Evolutionary conservation across 208 protist species (phyloP).

Genomic region (Wallacemonas sp.): DNA sequence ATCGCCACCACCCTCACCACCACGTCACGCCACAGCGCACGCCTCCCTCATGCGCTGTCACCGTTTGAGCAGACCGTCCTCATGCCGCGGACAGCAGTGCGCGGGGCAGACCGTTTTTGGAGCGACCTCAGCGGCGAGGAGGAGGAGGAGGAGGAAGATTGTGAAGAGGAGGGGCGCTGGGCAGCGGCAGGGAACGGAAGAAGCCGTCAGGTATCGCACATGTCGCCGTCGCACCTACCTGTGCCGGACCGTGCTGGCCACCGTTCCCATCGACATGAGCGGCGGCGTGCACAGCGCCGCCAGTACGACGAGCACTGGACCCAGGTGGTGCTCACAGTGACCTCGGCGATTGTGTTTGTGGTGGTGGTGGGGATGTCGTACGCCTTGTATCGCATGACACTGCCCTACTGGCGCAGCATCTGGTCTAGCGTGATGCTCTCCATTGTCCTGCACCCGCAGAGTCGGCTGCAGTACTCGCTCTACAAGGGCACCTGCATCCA

Average conservation of each 20-base stretch:
- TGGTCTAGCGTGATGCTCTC: constrained; percentile 58
- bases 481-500: constrained; percentile 38
- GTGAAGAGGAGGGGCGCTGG: neutral
- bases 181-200: neutral
- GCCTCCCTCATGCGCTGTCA: neutral
- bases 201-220: neutral
- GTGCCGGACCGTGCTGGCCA: neutral
- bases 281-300: neutral
- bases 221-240: too few relatives aligned
- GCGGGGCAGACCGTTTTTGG: neutral
- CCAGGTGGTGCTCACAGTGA: constrained; percentile 47
- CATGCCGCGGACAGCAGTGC: neutral
- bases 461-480: constrained; percentile 30
- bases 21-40: neutral
- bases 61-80: neutral
- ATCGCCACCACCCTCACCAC: neutral
- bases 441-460: constrained; percentile 60
- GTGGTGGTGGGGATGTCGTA: constrained; percentile 44
- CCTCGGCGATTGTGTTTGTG: constrained; percentile 55
- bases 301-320: constrained; percentile 44
- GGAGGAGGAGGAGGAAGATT: constrained; percentile 1
- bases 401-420: constrained; percentile 59
- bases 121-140: neutral
- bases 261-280: neutral
- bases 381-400: constrained; percentile 45